Base-by-base conservation (phyloP, 1,284 basidiomycete species). In the Microbotryomycetes sp. region DNA sequence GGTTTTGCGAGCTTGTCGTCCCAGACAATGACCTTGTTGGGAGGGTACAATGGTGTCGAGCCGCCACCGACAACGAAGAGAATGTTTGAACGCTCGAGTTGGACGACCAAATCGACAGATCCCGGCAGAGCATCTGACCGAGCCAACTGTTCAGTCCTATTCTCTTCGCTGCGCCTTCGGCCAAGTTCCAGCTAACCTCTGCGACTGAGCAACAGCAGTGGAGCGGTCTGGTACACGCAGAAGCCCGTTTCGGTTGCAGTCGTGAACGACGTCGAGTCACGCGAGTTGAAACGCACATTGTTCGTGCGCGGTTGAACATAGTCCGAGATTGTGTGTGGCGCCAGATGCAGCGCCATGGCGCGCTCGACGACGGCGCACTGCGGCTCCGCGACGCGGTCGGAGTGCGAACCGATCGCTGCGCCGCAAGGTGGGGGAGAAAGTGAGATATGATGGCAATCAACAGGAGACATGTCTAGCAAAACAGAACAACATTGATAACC, bases 1-100 rank as follows among this genome's bases (percentile, higher is more conserved):
- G 91, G 86, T 54, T 79, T 77, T 4, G 83, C 85, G 2, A 82
- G 77, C 2, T 80, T 81, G 75, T 91, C 89, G 75, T 96, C 87
- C 85, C 89, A 96, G 51, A 97, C 75, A 59, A 96, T 81, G 51
- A 92, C 88, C 78, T 96, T 97, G 79, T 97, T 97, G 27, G 89
- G 89, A 28, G 92, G 86, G 76, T 91, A 97, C 5, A 89, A 80
- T n/a, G 92, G 92, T 72, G 87, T 87, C 54, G 84, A 80, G 29
- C 91, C 91, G 52, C 92, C 92, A 52, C 92, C 92, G 66, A 94
- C 81, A 45, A 97, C 83, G 73, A 92, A 91, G 50, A 96, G 78
- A 30, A 97, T 78, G 61, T 91, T 91, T 3, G 90, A 87, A 24
- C 84, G 81, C 70, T 92, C 89, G 56, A 91, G 77, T 1, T 90